Conservation (phyloP, 2,329 filamentous ascomycete species). For the Dendryphion nanum region DNA sequence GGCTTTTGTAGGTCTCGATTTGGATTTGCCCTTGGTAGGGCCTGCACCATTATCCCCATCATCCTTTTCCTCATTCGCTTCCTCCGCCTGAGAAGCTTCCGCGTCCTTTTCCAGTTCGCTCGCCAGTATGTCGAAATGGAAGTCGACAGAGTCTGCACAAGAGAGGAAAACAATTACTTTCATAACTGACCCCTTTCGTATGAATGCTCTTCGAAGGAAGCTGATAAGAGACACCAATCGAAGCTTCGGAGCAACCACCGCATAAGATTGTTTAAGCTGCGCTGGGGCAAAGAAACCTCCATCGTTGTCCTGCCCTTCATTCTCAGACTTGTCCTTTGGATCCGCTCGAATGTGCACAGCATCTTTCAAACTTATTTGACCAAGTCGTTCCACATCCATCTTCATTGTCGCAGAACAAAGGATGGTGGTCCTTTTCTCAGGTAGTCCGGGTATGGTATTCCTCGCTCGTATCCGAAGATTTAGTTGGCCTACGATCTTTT, state of each 20-base stretch:
- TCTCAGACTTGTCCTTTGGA: conserved; percentile 52
- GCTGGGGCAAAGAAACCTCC: conserved; percentile 75
- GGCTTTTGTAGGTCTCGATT: conserved; percentile 38
- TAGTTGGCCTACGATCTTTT: conserved; percentile 78
- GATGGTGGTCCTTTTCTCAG: conserved; percentile 76
- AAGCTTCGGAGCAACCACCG: conserved; percentile 84
- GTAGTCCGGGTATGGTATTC: conserved; percentile 64
- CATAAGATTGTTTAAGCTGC: conserved; percentile 89
- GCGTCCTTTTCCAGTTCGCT: conserved; percentile 24
- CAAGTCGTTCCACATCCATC: conserved; percentile 90
- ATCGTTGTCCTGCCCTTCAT: conserved; percentile 45
- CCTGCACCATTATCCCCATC: conserved; percentile 13
- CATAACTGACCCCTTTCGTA: conserved; percentile 86
- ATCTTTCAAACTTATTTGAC: conserved; percentile 92
- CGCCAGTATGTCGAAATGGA: conserved; percentile 84
- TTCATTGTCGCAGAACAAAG: conserved; percentile 98
- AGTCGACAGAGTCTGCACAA: conserved; percentile 95
- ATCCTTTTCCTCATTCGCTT: conserved; percentile 2
- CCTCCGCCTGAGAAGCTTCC: neutral
- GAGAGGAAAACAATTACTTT: conserved; percentile 97
- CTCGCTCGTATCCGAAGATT: conserved; percentile 62
- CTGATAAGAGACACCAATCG: conserved; percentile 84
- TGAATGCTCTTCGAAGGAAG: conserved; percentile 82
- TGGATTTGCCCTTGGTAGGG: conserved; percentile 20
- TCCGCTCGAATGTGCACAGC: conserved; percentile 81